Conservation (phyloP, 23 red algal genomes). For the Porphyridium purpureum region DNA sequence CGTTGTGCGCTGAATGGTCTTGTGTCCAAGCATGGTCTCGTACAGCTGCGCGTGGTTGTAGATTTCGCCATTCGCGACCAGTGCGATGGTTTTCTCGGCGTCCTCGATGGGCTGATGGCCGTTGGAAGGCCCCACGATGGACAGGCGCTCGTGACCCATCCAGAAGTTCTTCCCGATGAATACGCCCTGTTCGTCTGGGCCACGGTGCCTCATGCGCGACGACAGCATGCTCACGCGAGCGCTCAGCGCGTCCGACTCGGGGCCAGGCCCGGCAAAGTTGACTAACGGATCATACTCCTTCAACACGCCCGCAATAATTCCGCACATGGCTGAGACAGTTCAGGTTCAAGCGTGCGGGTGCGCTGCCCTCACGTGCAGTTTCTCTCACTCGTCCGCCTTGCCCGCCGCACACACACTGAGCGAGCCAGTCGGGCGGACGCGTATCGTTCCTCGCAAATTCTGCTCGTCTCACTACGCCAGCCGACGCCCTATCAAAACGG, state of each 20-base stretch:
- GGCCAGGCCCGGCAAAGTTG: not conserved
- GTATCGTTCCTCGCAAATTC: no score
- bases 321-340: no score
- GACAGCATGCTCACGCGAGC: not conserved
- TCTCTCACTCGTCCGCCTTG: no score
- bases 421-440: no score
- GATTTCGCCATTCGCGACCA: slow-evolving; percentile 91
- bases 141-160: slow-evolving; percentile 30
- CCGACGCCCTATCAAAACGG: no score
- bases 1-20: not conserved
- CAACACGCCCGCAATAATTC: slow-evolving; percentile 1
- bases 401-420: no score
- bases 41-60: slow-evolving; percentile 72
- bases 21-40: not conserved
- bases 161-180: not conserved
- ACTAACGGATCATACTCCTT: not conserved
- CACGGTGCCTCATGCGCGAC: not conserved
- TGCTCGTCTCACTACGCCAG: no score
- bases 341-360: no score
- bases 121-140: slow-evolving; percentile 73
- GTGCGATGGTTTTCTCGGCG: slow-evolving; percentile 8
- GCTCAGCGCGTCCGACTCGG: not conserved
- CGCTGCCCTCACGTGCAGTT: no score
- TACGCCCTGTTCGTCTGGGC: slow-evolving; percentile 1
- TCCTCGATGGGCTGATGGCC: slow-evolving; percentile 77